Evolutionary conservation across 139 green algal genomes (phyloP).

Genomic region (Coelastrella sp.): DNA sequence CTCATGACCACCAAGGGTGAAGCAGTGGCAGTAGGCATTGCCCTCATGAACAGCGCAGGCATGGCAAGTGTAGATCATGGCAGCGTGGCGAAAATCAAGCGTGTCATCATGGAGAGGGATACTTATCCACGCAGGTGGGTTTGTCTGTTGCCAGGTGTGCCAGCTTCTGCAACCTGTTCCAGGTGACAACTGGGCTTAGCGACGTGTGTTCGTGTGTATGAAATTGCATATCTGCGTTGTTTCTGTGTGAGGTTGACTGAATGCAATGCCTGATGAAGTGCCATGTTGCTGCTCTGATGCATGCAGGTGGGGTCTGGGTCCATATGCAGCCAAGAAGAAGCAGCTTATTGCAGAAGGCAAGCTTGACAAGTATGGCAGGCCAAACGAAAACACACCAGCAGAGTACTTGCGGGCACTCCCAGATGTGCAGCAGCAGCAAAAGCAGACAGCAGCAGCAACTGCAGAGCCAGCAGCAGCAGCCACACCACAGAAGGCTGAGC

Average conservation of each 20-base stretch:
- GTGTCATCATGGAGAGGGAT: slow-evolving; percentile 99
- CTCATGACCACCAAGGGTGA: slow-evolving; percentile 99
- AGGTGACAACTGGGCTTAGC: no score
- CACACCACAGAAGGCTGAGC: slow-evolving; percentile 23
- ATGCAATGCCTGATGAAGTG: no score
- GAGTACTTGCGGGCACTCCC: slow-evolving; percentile 90
- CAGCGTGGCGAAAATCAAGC: slow-evolving; percentile 96
- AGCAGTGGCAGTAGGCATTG: slow-evolving; percentile 94
- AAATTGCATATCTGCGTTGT: no score
- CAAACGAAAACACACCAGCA: slow-evolving; percentile 94
- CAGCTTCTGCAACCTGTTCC: no score
- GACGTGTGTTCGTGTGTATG: no score
- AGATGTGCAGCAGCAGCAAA: slow-evolving; percentile 53
- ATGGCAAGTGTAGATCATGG: slow-evolving; percentile 97
- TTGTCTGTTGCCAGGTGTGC: no score
- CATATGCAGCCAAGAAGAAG: slow-evolving; percentile 96
- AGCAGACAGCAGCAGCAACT: slow-evolving; percentile 38
- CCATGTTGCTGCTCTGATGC: no score
- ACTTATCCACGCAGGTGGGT: slow-evolving; percentile 95
- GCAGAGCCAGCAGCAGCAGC: slow-evolving; percentile 41
- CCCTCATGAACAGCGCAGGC: slow-evolving; percentile 96
- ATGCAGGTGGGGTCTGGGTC: slow-evolving; percentile 91
- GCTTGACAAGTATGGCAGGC: slow-evolving; percentile 96
- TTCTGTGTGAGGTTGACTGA: no score
- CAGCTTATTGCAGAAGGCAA: slow-evolving; percentile 95